These are phyloP conservation scores for Cladorrhinum samala DNA, from an alignment of 495 filamentous ascomycete species.

Conservation along the genomic window DNA sequence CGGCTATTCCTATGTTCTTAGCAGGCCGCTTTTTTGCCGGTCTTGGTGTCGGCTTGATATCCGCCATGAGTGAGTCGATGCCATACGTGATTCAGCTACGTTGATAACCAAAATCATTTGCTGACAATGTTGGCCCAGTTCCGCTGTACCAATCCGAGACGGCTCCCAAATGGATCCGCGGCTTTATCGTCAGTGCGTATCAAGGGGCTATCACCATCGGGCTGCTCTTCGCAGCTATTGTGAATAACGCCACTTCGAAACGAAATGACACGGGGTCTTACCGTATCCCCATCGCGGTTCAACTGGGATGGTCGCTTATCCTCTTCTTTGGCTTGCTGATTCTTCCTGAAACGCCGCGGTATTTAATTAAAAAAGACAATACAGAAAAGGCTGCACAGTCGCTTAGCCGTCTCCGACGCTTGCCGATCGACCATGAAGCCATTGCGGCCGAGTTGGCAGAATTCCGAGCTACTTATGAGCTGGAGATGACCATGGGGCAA, in stretches of 20 bases:
- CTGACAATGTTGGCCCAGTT: conserved; percentile 36
- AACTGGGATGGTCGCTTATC: conserved; percentile 75
- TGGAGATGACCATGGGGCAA: conserved; percentile 59
- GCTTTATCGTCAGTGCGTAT: conserved; percentile 72
- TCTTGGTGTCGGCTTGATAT: conserved; percentile 75
- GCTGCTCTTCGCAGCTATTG: conserved; percentile 69
- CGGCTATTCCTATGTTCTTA: conserved; percentile 63
- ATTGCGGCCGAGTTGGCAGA: conserved; percentile 65
- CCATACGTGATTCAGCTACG: no score
- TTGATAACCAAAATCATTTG: no score
- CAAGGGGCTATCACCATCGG: conserved; percentile 81
- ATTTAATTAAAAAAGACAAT: conserved; percentile 64
- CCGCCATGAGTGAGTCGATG: no score
- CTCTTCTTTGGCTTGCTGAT: conserved; percentile 64
- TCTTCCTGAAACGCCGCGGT: conserved; percentile 80
- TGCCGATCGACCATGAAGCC: conserved; percentile 54
- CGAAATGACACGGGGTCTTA: conserved; percentile 64
- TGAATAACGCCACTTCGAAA: conserved; percentile 66
- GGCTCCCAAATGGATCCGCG: conserved; percentile 79
- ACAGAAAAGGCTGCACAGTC: conserved; percentile 58
- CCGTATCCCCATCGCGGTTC: conserved; percentile 75
- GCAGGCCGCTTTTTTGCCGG: conserved; percentile 77
- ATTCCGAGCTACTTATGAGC: conserved; percentile 74
- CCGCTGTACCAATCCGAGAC: conserved; percentile 82
- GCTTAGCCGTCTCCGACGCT: conserved; percentile 63